These are phyloP conservation scores for Dendrothele bispora DNA, from an alignment of 768 basidiomycete species.

Conservation along the genomic window DNA sequence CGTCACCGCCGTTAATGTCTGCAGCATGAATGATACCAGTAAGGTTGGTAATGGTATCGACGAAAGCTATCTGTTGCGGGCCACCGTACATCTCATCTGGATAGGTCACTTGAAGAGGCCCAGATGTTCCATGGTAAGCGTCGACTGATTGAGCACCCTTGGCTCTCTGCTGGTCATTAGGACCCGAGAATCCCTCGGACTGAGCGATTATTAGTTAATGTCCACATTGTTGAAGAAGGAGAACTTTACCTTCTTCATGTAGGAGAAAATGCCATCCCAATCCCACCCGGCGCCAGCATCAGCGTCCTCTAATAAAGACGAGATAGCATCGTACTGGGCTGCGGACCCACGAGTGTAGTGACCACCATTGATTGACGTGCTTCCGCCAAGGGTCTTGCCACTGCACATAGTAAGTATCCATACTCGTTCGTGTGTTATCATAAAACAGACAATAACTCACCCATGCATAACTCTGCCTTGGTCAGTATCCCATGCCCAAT, in stretches of 20 bases:
- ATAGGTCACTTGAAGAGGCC: slow-evolving; percentile 55
- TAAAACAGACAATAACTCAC: slow-evolving; percentile 24
- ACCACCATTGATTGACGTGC: slow-evolving; percentile 35
- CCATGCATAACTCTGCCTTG: slow-evolving; percentile 38
- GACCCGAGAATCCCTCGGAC: slow-evolving; percentile 49
- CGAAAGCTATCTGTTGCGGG: slow-evolving; percentile 50
- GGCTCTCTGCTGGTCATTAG: slow-evolving; percentile 41
- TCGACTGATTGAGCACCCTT: slow-evolving; percentile 48
- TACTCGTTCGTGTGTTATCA: no score
- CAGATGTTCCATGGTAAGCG: slow-evolving; percentile 50
- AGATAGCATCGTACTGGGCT: slow-evolving; percentile 33
- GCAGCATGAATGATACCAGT: slow-evolving; percentile 47
- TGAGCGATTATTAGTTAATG: no score
- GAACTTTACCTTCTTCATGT: slow-evolving; percentile 53
- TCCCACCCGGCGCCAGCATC: slow-evolving; percentile 48
- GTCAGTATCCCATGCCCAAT: slow-evolving; percentile 47
- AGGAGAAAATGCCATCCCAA: slow-evolving; percentile 41
- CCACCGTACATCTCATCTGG: slow-evolving; percentile 57
- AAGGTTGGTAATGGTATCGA: slow-evolving; percentile 43
- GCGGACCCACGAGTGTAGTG: slow-evolving; percentile 30
- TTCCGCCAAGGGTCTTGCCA: slow-evolving; percentile 48
- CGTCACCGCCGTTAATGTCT: slow-evolving; percentile 56
- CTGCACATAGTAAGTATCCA: slow-evolving; percentile 23
- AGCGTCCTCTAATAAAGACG: slow-evolving; percentile 25
- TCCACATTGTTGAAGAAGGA: no score